Evolutionary conservation across 345 rosid genomes (phyloP), one percentile per base, ranked within the genome.

Genomic region (Syzygium aromaticum): DNA sequence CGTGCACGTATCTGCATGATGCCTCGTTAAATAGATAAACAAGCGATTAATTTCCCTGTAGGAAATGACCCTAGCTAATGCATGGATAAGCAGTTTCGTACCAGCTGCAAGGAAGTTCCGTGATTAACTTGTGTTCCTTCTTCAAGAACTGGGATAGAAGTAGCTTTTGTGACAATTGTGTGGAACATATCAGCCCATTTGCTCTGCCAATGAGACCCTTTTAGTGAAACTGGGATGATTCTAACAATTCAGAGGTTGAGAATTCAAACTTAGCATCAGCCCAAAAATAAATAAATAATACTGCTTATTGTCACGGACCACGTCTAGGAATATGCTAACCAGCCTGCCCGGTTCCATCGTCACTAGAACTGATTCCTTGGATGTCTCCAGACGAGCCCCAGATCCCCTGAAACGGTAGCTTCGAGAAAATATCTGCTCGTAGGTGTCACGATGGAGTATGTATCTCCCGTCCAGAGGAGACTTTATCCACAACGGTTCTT

Each of bases 161-260:
- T 87, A 85, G 98, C 95, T 77, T 88, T 88, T 30, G 89, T 91
- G 38, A 95, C 95, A 85, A 95, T 91, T n/a, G 97, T 94, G 52
- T 95, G 95, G 85, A 96, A 96, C 27, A 94, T 87, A 52, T 93
- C 93, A 56, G 85, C 52, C 97, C 98, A 93, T 87, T 92, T 92
- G 43, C 89, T 91, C 98, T 96, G 90, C 89, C 59, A 84, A 85
- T 1, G 15, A 57, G 46, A 73, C 80, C 80, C 49, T 33, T 73
- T 73, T 19, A 73, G 46, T 33, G 80, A 73, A 38, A 73, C 80
- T 33, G 25, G 33, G 46, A 73, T 52, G 61, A 2, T 84, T n/a
- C 57, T 84, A 3, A 73, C 49, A 33, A 33, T 10, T 33, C 25
- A 19, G 49, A 73, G 80, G 49, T 73, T 73, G 25, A 77, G 51